Conservation (phyloP, 345 rosid species). For the Isatis tinctoria region DNA sequence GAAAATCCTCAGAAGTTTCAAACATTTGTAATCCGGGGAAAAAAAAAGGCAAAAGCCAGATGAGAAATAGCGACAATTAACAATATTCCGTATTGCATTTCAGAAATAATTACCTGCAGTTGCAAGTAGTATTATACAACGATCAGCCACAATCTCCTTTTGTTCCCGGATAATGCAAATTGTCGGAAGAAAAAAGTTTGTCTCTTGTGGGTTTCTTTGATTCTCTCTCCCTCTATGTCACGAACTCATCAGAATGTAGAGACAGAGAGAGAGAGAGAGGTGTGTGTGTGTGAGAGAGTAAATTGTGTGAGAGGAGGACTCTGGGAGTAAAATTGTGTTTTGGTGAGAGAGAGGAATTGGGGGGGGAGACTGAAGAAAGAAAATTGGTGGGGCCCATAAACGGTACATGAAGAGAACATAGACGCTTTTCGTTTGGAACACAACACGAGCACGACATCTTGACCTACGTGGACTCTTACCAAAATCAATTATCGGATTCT, state of each 20-base stretch:
- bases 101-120: slow-evolving; percentile 10
- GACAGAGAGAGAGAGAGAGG: not conserved
- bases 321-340: not conserved
- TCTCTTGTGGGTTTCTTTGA: not conserved
- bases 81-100: not conserved
- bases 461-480: slow-evolving; percentile 36
- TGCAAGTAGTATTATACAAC: not conserved
- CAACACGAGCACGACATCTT: slow-evolving; percentile 35
- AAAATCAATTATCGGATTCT: slow-evolving; percentile 1
- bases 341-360: slow-evolving; percentile 1
- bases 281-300: not conserved
- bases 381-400: slow-evolving; percentile 18
- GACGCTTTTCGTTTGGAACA: slow-evolving; percentile 35
- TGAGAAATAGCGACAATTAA: not conserved
- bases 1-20: not conserved
- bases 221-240: slow-evolving; percentile 8
- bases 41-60: not conserved
- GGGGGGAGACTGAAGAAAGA: slow-evolving; percentile 9
- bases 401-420: slow-evolving; percentile 38
- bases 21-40: not conserved
- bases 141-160: not conserved
- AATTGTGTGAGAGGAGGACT: too few species aligned
- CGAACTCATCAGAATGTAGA: not conserved
- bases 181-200: not conserved
- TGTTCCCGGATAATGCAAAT: not conserved